Percentiles rank a stretch among this genome's conserved stretches.
phyloP scores from a whole-genome alignment of 345 rosid genomes.

The Moricandia moricandioides region DNA sequence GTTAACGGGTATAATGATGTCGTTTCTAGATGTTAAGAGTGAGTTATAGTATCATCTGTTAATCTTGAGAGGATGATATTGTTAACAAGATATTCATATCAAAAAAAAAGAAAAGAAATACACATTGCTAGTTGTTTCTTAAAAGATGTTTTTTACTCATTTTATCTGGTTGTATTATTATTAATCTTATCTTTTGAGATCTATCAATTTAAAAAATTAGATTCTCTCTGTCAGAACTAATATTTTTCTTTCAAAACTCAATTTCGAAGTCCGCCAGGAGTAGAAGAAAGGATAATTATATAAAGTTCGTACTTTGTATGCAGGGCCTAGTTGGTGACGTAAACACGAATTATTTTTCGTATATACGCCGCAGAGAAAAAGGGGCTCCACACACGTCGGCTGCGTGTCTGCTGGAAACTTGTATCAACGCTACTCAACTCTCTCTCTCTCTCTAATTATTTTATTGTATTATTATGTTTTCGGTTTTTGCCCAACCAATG shows the following conservation, averaged over 20 bases:
- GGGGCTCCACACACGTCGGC: slow-evolving; percentile 42
- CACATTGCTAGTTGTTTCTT: background rate
- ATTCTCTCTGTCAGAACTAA: no score
- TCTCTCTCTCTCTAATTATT: background rate
- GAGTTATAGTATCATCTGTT: background rate
- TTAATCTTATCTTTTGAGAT: no score
- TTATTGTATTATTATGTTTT: background rate
- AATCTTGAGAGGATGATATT: background rate
- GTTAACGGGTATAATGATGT: no score
- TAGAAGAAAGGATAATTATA: background rate
- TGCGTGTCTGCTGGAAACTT: slow-evolving; percentile 43
- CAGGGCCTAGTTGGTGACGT: slow-evolving; percentile 33
- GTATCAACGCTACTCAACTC: background rate
- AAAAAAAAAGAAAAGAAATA: background rate
- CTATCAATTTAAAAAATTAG: no score
- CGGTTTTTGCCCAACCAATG: background rate
- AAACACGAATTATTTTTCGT: slow-evolving; percentile 7
- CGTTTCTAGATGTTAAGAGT: no score
- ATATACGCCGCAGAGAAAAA: slow-evolving; percentile 17
- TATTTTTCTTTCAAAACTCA: background rate
- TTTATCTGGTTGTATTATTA: no score
- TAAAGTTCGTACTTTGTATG: slow-evolving; percentile 1
- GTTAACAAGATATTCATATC: background rate
- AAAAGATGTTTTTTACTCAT: background rate
- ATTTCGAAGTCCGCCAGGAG: background rate